Evolutionary conservation across 75 land plant species (phyloP), one percentile per base, ranked within the genome.

Genomic region (Cunninghamia lanceolata): DNA sequence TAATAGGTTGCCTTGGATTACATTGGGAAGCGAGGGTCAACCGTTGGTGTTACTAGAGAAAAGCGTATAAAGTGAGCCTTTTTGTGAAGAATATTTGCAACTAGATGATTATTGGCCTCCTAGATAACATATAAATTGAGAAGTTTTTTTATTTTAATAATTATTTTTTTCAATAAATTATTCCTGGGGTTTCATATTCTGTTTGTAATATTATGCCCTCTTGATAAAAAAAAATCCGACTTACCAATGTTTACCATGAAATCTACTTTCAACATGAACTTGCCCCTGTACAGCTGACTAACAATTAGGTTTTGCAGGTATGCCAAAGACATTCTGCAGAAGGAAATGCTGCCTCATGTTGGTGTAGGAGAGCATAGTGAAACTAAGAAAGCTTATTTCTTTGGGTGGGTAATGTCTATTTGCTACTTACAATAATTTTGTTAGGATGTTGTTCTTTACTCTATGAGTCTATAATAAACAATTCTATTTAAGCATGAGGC

Each of bases 321-420:
- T 94, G 99, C 99, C 5, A 98, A 93, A 85, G 99, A 98, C 74
- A 98, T 98, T 85, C 95, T 98, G 70, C 99, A 98, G 84, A 98
- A 97, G 86, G 99, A 98, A 88, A 98, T 98, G 99, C 93, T 98
- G 70, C 99, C 99, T 84, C 99, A 98, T 92, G 99, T 98, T 89
- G 99, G 99, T 82, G 96, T 95, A 34, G 99, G 94, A 16, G 99
- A 98, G 87, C 95, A 87, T 88, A 97, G 99, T 90, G 99, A 98
- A 84, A 98, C 99, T 11, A 98, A 98, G 86, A 98, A 98, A 86
- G 99, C 99, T 19, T 98, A 97, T 88, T 98, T 95, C 89, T 98
- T 98, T 90, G 99, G 99, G 93, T 96, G 86, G 28, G 84, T 82
- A 25, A 71, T 38, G 36, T 32, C 5, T 59, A 79, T 77, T 36